Evolutionary conservation across 1,139 yeast species (phyloP).

Genomic region (Diutina rugosa): DNA sequence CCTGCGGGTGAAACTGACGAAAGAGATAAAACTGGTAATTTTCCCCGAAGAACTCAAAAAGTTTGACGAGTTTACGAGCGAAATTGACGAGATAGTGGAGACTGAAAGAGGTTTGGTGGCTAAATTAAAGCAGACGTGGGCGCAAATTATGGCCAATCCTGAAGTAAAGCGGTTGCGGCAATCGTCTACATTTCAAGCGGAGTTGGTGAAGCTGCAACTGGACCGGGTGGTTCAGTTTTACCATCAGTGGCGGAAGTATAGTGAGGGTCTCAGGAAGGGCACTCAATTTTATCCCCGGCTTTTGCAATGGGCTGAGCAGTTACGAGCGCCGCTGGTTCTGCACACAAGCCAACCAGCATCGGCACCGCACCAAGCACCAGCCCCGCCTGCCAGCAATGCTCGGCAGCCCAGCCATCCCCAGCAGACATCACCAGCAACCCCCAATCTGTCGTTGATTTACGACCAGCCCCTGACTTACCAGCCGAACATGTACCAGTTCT

Average conservation of each 20-base stretch:
- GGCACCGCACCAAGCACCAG: background rate
- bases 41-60: constrained; percentile 70
- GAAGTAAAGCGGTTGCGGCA: constrained; percentile 25
- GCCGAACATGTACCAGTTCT: constrained; percentile 34
- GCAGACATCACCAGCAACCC: background rate
- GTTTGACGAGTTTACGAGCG: constrained; percentile 54
- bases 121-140: constrained; percentile 48
- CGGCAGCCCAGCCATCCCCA: background rate
- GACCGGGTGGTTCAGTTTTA: constrained; percentile 34
- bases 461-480: constrained; percentile 36
- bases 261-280: constrained; percentile 50
- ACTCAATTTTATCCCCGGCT: constrained; percentile 48
- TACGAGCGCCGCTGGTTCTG: constrained; percentile 7
- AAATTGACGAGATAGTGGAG: constrained; percentile 55
- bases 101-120: constrained; percentile 48
- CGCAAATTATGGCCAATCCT: constrained; percentile 33
- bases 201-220: constrained; percentile 14
- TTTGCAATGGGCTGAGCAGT: constrained; percentile 25
- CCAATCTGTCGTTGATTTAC: constrained; percentile 16
- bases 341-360: background rate
- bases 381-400: background rate
- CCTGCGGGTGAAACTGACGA: constrained; percentile 40
- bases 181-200: constrained; percentile 18
- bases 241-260: constrained; percentile 47
- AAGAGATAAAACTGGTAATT: constrained; percentile 43